phyloP scores from a whole-genome alignment of 139 green algal species.

The Chlorella sp. region DNA sequence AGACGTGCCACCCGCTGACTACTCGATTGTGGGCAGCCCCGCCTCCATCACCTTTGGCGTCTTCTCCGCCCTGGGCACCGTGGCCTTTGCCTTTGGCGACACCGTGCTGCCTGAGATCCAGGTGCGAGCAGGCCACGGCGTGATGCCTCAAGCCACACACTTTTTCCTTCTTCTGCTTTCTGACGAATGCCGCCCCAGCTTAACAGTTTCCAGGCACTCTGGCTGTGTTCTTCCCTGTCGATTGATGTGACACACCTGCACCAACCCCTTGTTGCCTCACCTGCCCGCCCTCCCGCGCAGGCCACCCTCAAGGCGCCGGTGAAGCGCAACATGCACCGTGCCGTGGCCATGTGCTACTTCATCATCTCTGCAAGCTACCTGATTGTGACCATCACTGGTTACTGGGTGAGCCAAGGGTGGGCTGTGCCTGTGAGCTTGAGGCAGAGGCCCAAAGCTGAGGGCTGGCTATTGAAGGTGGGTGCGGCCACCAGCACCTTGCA shows the following conservation, averaged over 20 bases:
- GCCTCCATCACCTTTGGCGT: conserved; percentile 29
- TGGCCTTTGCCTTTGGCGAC: conserved; percentile 57
- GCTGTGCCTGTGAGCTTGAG: background rate
- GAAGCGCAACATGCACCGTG: conserved; percentile 45
- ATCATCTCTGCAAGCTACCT: conserved; percentile 45
- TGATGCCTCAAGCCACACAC: no score
- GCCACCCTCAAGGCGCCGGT: conserved; percentile 42
- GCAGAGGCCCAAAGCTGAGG: background rate
- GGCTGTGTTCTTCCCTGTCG: no score
- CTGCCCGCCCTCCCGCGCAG: conserved; percentile 17
- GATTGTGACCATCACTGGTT: conserved; percentile 40
- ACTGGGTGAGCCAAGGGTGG: conserved; percentile 27
- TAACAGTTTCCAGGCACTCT: no score
- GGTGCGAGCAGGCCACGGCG: background rate
- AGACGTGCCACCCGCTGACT: background rate
- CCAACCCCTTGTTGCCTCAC: no score
- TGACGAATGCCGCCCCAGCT: no score
- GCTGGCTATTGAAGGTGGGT: no score
- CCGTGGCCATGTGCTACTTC: conserved; percentile 36
- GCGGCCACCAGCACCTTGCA: no score
- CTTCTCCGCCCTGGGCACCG: conserved; percentile 46
- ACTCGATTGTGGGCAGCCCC: background rate
- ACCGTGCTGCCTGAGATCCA: conserved; percentile 52
- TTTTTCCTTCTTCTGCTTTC: no score
- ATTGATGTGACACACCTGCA: no score